Evolutionary conservation across 208 protist species (phyloP).

Genomic region (Acanthamoeba triangularis): DNA sequence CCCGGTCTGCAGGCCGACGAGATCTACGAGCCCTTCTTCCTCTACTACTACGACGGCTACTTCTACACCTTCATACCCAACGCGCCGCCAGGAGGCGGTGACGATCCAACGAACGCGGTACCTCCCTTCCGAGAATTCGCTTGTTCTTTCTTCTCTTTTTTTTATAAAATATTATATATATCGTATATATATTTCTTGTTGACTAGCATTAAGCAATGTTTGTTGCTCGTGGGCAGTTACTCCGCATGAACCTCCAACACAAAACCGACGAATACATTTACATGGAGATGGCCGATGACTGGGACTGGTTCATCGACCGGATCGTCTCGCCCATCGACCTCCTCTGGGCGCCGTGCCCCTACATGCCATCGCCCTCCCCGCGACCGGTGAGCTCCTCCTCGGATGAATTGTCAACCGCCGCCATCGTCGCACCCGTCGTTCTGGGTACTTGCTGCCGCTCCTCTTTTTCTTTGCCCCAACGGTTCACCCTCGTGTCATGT

Average conservation of each 20-base stretch:
- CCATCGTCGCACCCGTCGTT: not conserved
- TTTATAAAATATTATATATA: too few relatives aligned
- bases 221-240: too few relatives aligned
- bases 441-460: not conserved
- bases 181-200: too few relatives aligned
- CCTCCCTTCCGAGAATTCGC: too few relatives aligned
- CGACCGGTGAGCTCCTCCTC: not conserved
- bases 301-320: not conserved
- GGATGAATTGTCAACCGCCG: not conserved
- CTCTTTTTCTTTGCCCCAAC: not conserved
- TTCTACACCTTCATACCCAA: constrained; percentile 9
- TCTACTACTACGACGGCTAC: not conserved
- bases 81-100: not conserved
- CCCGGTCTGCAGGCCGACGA: not conserved
- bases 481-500: too few relatives aligned
- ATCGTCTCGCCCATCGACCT: not conserved
- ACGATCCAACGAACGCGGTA: not conserved
- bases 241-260: not conserved
- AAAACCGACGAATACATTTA: too few relatives aligned
- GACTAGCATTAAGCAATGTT: too few relatives aligned
- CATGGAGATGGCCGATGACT: not conserved
- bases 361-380: not conserved
- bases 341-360: constrained; percentile 38
- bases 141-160: not conserved
- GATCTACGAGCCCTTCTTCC: constrained; percentile 5